Conservation (phyloP, 1,284 basidiomycete genomes). For the Ustilago vetiveriae region DNA sequence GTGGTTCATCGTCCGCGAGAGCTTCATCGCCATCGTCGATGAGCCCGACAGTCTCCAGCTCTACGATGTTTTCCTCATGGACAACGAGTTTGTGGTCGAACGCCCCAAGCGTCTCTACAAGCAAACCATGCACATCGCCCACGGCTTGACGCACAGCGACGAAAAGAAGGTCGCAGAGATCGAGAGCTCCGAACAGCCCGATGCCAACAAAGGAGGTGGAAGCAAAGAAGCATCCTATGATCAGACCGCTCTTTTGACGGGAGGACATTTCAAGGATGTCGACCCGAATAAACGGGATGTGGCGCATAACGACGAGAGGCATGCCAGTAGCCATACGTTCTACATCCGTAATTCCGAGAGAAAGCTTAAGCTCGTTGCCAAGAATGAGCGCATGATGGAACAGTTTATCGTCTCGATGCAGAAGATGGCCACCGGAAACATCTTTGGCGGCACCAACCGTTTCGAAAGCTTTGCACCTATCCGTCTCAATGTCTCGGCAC, state of each 20-base stretch:
- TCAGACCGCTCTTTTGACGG: conserved; percentile 58
- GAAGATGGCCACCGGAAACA: conserved; percentile 78
- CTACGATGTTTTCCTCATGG: conserved; percentile 94
- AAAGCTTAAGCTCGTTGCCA: conserved; percentile 85
- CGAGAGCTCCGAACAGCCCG: conserved; percentile 48
- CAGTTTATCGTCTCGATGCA: conserved; percentile 96
- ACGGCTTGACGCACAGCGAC: conserved; percentile 47
- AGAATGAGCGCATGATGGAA: conserved; percentile 93
- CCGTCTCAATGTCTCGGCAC: conserved; percentile 88
- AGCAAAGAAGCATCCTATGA: conserved; percentile 44
- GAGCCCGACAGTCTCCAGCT: conserved; percentile 79
- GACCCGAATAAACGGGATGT: conserved; percentile 35
- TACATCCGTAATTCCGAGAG: conserved; percentile 91
- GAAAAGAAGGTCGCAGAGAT: conserved; percentile 22
- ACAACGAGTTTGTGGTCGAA: conserved; percentile 87
- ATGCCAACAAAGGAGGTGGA: conserved; percentile 2
- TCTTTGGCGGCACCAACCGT: conserved; percentile 80
- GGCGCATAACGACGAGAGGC: conserved; percentile 44
- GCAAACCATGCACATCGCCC: conserved; percentile 62
- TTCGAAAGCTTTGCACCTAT: conserved; percentile 90
- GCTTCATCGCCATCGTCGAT: conserved; percentile 86
- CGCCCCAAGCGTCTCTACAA: conserved; percentile 68
- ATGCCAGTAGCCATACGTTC: conserved; percentile 81
- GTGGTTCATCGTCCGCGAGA: conserved; percentile 95
- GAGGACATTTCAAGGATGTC: conserved; percentile 54